Evolutionary conservation across 768 basidiomycete genomes (phyloP), one percentile per base, ranked within the genome.

Genomic region (Leucosporidium scottii): DNA sequence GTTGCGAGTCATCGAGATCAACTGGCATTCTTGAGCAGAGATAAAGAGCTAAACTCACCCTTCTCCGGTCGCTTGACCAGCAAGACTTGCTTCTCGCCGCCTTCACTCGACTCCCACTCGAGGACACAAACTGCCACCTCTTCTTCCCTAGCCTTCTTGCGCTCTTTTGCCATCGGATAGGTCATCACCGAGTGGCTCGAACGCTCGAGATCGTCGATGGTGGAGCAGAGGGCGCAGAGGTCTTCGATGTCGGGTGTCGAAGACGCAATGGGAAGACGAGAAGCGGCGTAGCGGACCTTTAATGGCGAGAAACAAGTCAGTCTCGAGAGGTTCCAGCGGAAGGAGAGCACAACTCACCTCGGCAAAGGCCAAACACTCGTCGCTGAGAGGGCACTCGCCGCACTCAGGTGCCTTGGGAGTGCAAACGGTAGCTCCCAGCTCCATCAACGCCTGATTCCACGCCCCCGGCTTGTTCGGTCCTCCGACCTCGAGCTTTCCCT

Each of bases 391-490:
- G 78, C 93, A 97, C 23, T 79, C 74, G 23, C 74, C 79, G 74
- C 93, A 97, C 25, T 80, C 78, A 15, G 93, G 93, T 69, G 88
- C 85, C 68, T 85, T 86, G 31, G 88, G 72, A 21, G 73, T 92
- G 80, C 93, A 98, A 4, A 96, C 84, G 4, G 91, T 94, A 76
- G 89, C 90, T 59, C 93, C 93, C 10, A 97, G 85, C 76, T 98
- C 93, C 77, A 97, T 97, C 60, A 98, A 81, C 20, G 90, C 92
- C 79, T 96, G 89, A 31, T 69, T 70, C 63, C 62, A 70, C 23
- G 70, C 59, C 18, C 68, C 67, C 1, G 67, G 65, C 53, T 39
- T 47, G 60, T 71, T 69, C 31, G 23, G 34, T 31, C 62, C 56
- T 6, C 62, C 60, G 9, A 63, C 44, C 7, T 18, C 55, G 28